Conservation (phyloP, 2,329 filamentous ascomycete species). For the Phyllosticta citribraziliensis region DNA sequence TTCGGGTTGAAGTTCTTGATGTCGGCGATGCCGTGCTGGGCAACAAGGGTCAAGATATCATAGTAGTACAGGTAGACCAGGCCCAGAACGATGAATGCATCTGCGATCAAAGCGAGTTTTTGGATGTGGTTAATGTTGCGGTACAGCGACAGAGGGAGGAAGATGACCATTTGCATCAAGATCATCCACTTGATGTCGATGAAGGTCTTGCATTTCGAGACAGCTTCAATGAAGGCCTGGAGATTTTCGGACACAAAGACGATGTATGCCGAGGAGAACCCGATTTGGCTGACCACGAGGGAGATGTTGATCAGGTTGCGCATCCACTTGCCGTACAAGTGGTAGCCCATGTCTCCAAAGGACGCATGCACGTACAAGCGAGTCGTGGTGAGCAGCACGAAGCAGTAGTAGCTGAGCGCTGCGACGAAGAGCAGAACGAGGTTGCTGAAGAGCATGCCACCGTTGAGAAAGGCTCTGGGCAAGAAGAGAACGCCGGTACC, state of each 20-base stretch:
- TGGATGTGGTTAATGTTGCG: slow-evolving; percentile 96
- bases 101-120: slow-evolving; percentile 85
- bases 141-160: slow-evolving; percentile 85
- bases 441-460: slow-evolving; percentile 95
- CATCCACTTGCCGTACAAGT: slow-evolving; percentile 86
- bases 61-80: slow-evolving; percentile 94
- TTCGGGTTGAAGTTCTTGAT: slow-evolving; percentile 83
- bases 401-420: slow-evolving; percentile 88
- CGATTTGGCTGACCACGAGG: slow-evolving; percentile 90
- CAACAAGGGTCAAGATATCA: slow-evolving; percentile 73
- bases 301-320: slow-evolving; percentile 77
- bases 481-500: slow-evolving; percentile 92
- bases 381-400: slow-evolving; percentile 83
- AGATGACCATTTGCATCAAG: slow-evolving; percentile 88
- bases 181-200: slow-evolving; percentile 88
- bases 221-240: slow-evolving; percentile 86
- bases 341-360: slow-evolving; percentile 92
- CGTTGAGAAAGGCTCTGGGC: slow-evolving; percentile 86
- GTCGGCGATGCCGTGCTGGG: slow-evolving; percentile 65
- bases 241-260: slow-evolving; percentile 95
- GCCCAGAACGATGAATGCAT: slow-evolving; percentile 87
- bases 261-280: slow-evolving; percentile 90
- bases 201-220: slow-evolving; percentile 74
- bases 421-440: slow-evolving; percentile 80
- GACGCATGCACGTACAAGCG: slow-evolving; percentile 82